phyloP scores from a whole-genome alignment of 306 rosid genomes.

The Vigna hirtella region DNA sequence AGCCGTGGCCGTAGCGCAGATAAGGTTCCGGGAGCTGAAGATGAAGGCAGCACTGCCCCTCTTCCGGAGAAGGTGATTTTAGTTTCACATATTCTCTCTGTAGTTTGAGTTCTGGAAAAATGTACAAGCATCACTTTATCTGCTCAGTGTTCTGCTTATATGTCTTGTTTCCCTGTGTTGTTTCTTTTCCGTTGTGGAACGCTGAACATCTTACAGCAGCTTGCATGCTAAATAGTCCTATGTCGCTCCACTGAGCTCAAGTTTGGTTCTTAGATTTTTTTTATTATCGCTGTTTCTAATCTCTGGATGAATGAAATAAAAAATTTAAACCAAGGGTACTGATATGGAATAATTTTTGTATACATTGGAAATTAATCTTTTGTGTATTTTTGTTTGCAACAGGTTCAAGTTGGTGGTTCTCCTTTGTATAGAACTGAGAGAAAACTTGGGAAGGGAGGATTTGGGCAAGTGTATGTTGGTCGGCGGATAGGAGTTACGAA shows the following conservation, averaged over 20 bases:
- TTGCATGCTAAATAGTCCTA: neutral
- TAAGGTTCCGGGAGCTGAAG: constrained; percentile 74
- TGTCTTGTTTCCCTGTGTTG: neutral
- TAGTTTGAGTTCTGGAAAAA: neutral
- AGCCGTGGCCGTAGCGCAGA: constrained; percentile 82
- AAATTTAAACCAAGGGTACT: neutral
- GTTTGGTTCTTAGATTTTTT: neutral
- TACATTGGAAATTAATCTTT: neutral
- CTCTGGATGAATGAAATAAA: neutral
- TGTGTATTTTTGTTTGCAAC: constrained; percentile 38
- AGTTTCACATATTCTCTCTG: neutral
- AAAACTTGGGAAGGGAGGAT: constrained; percentile 95
- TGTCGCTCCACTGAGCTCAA: neutral
- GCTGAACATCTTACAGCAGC: no score
- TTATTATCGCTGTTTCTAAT: neutral
- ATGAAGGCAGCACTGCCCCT: constrained; percentile 54
- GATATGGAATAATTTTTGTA: neutral
- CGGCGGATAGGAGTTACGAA: constrained; percentile 62
- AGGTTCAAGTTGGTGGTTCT: constrained; percentile 96
- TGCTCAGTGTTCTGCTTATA: neutral
- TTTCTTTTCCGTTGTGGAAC: no score
- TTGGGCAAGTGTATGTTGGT: constrained; percentile 96
- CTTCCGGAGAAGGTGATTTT: neutral
- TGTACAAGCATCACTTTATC: neutral
- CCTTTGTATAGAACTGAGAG: constrained; percentile 74